Base-by-base conservation (phyloP, 2,329 filamentous ascomycete genomes). In the Gliomastix tumulicola region DNA sequence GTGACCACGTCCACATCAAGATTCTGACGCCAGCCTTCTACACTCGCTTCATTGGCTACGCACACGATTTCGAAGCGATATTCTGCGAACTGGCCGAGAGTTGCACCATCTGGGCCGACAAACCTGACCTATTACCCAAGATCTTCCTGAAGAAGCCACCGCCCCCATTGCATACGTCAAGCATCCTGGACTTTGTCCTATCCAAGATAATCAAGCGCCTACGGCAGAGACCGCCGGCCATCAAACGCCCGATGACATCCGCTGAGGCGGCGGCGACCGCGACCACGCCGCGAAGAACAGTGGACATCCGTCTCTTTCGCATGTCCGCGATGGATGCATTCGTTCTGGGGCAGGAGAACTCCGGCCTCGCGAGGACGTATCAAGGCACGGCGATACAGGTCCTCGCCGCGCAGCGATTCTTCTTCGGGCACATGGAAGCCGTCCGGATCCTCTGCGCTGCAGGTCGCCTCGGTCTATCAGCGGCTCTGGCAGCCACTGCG, bases 11-110 rank as follows among this genome's bases (percentile, higher is more conserved):
- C 6, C 71, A 74, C 30, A 59, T 85, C 33, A 70, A 69, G 36
- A 61, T 85, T 5, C 54, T 82, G 16, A 81, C 76, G 0, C 81
- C 82, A 1, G 64, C 61, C 0, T 87, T 87, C 49, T 87, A 87
- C 59, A 68, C 73, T 11, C 70, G 79, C 20, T 78, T 85, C 33
- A 65, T 79, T 1, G 68, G 74, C 43, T 84, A 85, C 49, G 63
- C 72, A 0, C 68, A 81, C 48, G 73, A 76, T 17, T 65, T 75
- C 15, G 75, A 82, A 45, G 78, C 76, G 1, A 60, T 84, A 21
- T 74, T 79, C 38, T 67, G 69, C 40, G 79, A 84, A 49, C 51
- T 75, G 49, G 54, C 71, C 31, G 76, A 78, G 40, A 81, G 69
- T 44, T 60, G 65, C 27, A 84, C 79, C 0, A 52, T 82, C 7